phyloP scores from a whole-genome alignment of 768 basidiomycete genomes.

The Rhizopogon sp. region DNA sequence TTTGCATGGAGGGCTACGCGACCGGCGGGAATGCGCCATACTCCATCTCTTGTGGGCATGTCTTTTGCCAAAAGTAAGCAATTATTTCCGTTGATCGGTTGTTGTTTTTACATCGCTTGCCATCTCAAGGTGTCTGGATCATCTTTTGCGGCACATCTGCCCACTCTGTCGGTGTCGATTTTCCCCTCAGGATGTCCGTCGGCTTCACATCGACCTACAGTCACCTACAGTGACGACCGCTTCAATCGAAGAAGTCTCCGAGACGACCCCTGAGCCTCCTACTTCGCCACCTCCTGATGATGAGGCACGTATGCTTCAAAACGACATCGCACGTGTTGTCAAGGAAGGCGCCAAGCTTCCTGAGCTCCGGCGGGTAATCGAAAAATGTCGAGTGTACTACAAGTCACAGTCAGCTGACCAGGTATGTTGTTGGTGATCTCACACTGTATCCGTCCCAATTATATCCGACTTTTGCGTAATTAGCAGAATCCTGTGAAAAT shows the following conservation, averaged over 20 bases:
- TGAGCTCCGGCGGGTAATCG: slow-evolving; percentile 44
- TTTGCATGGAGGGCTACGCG: slow-evolving; percentile 65
- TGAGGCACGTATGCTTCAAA: slow-evolving; percentile 48
- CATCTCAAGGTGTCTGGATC: slow-evolving; percentile 46
- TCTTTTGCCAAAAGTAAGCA: slow-evolving; percentile 50
- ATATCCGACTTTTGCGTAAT: not conserved
- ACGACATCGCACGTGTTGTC: slow-evolving; percentile 48
- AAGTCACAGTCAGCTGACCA: slow-evolving; percentile 38
- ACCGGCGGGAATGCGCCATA: slow-evolving; percentile 51
- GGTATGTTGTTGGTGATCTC: slow-evolving; percentile 27
- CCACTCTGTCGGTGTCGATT: slow-evolving; percentile 62
- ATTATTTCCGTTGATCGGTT: slow-evolving; percentile 14
- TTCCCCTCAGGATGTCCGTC: slow-evolving; percentile 39
- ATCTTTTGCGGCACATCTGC: slow-evolving; percentile 44
- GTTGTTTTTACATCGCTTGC: slow-evolving; percentile 4
- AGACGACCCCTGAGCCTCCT: slow-evolving; percentile 15
- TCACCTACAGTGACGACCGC: slow-evolving; percentile 26
- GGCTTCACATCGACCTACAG: slow-evolving; percentile 53
- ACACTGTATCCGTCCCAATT: not conserved
- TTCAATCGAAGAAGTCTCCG: slow-evolving; percentile 5
- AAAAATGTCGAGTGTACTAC: slow-evolving; percentile 46
- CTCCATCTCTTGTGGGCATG: slow-evolving; percentile 67
- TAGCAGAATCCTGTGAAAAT: slow-evolving; percentile 51
- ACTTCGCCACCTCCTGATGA: slow-evolving; percentile 25
- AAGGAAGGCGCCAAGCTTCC: slow-evolving; percentile 51